Base-by-base conservation (phyloP, 805 yeast genomes). In the Cyberlindnera japonica region DNA sequence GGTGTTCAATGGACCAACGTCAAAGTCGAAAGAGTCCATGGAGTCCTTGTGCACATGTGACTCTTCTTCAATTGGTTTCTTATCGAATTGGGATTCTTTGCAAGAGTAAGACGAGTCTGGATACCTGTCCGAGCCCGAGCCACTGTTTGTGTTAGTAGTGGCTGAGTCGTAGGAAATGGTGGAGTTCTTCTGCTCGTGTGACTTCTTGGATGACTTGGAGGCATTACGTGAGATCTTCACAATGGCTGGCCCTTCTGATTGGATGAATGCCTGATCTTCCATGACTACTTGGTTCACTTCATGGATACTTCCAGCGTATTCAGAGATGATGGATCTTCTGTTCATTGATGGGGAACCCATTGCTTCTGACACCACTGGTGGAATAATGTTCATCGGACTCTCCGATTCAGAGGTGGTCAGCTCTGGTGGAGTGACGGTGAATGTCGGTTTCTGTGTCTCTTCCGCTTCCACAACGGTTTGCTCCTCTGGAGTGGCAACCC, bases 301-400 rank as follows among this genome's bases (percentile, higher is more conserved):
- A 17, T 55, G 60, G 25, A 57, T 51, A 15, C 51, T 42, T 14
- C 54, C 51, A 1, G 57, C 47, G 38, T 57, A 57, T 28, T 57
- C 61, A 4, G 61, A 57, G 25, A 53, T 40, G 14, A 49, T 33
- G 1, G 61, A 57, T 27, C 39, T 35, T 48, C 59, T 52, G 26
- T 46, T 45, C 26, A 37, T n/a, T 4, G 41, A 14, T 32, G 41
- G 41, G 7, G 45, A 43, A 8, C 30, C 25, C 12, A 27, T n/a
- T 10, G 34, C 19, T 11, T n/a, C 14, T 23, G 26, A 15, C 2
- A 11, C 8, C 21, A 12, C 14, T 14, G 25, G 15, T n/a, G 4
- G 14, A 4, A 26, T 13, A 4, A 37, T 19, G 14, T 20, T 21
- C 19, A 13, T 11, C 17, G 48, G 45, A 23, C 21, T 38, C 27